These are phyloP conservation scores for Immersiella caudata DNA, from an alignment of 495 filamentous ascomycete genomes.

Conservation along the genomic window DNA sequence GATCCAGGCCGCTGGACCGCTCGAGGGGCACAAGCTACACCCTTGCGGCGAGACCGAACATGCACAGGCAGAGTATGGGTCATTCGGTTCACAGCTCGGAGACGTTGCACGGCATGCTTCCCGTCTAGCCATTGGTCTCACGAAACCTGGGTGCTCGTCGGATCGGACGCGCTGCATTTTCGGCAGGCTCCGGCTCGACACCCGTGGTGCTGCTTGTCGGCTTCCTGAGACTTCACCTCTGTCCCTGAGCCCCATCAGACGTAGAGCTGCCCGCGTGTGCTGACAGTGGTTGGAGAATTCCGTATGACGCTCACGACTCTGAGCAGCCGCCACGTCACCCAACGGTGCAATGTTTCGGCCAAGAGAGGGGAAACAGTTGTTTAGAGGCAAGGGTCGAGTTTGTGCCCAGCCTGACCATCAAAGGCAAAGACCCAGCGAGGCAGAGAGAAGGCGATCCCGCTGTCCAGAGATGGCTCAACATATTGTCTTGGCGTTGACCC, in stretches of 20 bases:
- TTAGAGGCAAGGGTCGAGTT: background rate
- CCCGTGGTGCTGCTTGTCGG: background rate
- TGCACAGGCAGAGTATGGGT: background rate
- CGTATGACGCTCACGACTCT: background rate
- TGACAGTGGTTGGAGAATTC: background rate
- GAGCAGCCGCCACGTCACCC: background rate
- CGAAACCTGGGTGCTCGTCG: background rate
- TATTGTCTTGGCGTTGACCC: conserved; percentile 1
- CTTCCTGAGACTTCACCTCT: background rate
- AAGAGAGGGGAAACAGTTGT: background rate
- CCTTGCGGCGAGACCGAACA: background rate
- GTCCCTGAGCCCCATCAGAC: too few relatives aligned
- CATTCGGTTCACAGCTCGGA: background rate
- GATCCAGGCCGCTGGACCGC: background rate
- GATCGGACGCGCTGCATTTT: background rate
- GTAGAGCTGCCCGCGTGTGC: background rate
- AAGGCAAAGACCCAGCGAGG: background rate
- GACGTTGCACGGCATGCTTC: background rate
- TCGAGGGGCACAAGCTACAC: background rate
- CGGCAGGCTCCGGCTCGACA: background rate
- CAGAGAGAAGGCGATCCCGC: conserved; percentile 1
- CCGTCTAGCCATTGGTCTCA: background rate
- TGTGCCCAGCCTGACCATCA: background rate
- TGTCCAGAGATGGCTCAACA: background rate
- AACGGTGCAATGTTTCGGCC: conserved; percentile 3